Conservation (phyloP, 768 basidiomycete species). For the Strobilomyces confusus region DNA sequence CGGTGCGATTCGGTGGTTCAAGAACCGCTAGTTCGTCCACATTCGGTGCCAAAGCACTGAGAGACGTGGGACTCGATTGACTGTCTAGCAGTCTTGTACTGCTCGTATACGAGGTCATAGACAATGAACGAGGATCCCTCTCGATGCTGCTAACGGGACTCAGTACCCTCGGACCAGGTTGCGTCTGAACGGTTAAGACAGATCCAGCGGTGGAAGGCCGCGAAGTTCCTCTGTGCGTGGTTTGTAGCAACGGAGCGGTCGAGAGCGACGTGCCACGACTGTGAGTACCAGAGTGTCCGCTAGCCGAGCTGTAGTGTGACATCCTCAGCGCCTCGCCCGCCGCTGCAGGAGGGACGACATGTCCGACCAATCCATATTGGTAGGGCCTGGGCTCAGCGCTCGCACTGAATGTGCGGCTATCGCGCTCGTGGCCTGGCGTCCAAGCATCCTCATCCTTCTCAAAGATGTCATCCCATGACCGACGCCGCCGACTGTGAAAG, state of each 20-base stretch:
- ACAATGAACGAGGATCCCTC: slow-evolving; percentile 18
- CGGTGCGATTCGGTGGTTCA: slow-evolving; percentile 17
- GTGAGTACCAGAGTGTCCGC: slow-evolving; percentile 19
- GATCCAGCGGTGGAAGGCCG: slow-evolving; percentile 46
- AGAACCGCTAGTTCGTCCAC: slow-evolving; percentile 17
- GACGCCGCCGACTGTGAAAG: slow-evolving; percentile 39
- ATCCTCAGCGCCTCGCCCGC: slow-evolving; percentile 31
- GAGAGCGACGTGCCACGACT: slow-evolving; percentile 27
- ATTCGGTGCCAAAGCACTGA: slow-evolving; percentile 16
- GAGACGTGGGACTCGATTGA: neutral
- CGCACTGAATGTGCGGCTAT: slow-evolving; percentile 28
- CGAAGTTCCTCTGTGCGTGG: slow-evolving; percentile 19
- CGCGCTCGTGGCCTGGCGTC: slow-evolving; percentile 20
- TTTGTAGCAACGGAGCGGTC: slow-evolving; percentile 23
- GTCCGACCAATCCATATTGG: slow-evolving; percentile 60
- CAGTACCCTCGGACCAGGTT: slow-evolving; percentile 6
- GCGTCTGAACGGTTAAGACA: slow-evolving; percentile 30
- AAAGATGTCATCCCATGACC: slow-evolving; percentile 49
- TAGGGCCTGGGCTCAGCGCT: slow-evolving; percentile 50
- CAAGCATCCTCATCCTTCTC: slow-evolving; percentile 36
- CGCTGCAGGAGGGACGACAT: slow-evolving; percentile 29
- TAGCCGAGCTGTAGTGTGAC: slow-evolving; percentile 26
- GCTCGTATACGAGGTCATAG: slow-evolving; percentile 18
- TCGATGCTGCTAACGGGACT: slow-evolving; percentile 1
- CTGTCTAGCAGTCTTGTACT: slow-evolving; percentile 6